Evolutionary conservation across 805 yeast species (phyloP).

Genomic region (Wickerhamiella azymoides): DNA sequence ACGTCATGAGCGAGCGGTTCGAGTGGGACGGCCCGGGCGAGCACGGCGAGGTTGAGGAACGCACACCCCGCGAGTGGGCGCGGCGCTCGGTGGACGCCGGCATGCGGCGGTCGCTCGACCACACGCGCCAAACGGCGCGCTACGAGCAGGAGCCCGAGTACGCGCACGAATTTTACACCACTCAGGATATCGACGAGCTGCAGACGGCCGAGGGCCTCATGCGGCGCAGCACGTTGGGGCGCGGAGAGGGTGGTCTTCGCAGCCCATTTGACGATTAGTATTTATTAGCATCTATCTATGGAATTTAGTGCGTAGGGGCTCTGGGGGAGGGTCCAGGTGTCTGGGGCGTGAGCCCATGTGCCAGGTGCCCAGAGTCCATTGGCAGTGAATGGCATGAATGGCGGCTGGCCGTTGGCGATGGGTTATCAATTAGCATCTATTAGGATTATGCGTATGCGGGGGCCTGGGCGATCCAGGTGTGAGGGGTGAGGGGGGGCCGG

Average conservation of each 20-base stretch:
- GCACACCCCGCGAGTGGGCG: constrained; percentile 11
- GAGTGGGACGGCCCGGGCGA: constrained; percentile 11
- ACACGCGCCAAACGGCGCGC: constrained; percentile 16
- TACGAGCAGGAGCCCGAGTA: constrained; percentile 21
- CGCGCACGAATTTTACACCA: constrained; percentile 12
- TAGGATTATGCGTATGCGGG: no score
- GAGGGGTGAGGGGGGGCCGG: no score
- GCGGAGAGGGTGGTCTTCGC: constrained; percentile 1
- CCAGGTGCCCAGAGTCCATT: no score
- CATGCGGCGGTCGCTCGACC: constrained; percentile 20
- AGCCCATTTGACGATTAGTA: constrained; percentile 2
- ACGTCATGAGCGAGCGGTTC: constrained; percentile 14
- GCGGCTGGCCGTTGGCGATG: no score
- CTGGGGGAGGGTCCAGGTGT: no score
- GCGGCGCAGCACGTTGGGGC: constrained; percentile 7
- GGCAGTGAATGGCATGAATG: not conserved
- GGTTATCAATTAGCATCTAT: no score
- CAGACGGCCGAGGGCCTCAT: constrained; percentile 26
- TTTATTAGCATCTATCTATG: not conserved
- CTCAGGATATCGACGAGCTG: constrained; percentile 20
- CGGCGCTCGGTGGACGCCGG: constrained; percentile 11
- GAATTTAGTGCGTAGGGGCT: not conserved
- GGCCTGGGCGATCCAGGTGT: no score
- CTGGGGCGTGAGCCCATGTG: no score
- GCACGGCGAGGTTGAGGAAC: not conserved